These are phyloP conservation scores for Cicer judaicum DNA, from an alignment of 306 rosid species.

Conservation along the genomic window DNA sequence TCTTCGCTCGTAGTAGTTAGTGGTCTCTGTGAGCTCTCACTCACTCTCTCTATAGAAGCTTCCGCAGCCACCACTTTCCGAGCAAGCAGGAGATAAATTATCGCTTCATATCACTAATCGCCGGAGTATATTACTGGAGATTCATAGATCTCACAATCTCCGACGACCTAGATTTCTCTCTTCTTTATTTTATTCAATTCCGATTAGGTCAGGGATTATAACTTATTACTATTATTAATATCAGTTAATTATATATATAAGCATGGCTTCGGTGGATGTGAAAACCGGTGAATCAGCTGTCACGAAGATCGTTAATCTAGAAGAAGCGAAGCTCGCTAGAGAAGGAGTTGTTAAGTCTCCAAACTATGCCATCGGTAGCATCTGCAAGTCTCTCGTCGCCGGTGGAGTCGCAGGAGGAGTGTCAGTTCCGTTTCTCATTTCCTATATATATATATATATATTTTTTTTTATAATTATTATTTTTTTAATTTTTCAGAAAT, in stretches of 20 bases:
- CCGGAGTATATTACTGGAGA: neutral
- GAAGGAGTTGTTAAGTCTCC: slow-evolving; percentile 92
- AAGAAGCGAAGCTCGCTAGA: slow-evolving; percentile 90
- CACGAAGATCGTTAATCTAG: slow-evolving; percentile 79
- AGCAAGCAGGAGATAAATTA: neutral
- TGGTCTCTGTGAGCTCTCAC: slow-evolving; percentile 20
- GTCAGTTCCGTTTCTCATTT: slow-evolving; percentile 67
- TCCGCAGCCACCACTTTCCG: slow-evolving; percentile 40
- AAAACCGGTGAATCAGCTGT: slow-evolving; percentile 82
- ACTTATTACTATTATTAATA: neutral
- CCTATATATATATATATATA: neutral
- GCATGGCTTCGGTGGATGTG: slow-evolving; percentile 94
- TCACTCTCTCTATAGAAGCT: neutral
- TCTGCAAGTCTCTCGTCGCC: slow-evolving; percentile 92
- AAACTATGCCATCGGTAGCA: slow-evolving; percentile 60
- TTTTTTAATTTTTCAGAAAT: too few species aligned
- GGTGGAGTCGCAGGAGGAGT: slow-evolving; percentile 99
- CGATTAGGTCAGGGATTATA: slow-evolving; percentile 24
- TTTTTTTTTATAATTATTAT: neutral
- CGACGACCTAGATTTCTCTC: slow-evolving; percentile 17
- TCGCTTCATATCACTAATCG: neutral
- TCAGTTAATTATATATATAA: neutral
- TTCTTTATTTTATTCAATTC: neutral
- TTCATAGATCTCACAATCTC: slow-evolving; percentile 39
- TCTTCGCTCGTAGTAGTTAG: neutral